phyloP scores from a whole-genome alignment of 106 monocot genomes.

The Dendrobium huoshanense region DNA sequence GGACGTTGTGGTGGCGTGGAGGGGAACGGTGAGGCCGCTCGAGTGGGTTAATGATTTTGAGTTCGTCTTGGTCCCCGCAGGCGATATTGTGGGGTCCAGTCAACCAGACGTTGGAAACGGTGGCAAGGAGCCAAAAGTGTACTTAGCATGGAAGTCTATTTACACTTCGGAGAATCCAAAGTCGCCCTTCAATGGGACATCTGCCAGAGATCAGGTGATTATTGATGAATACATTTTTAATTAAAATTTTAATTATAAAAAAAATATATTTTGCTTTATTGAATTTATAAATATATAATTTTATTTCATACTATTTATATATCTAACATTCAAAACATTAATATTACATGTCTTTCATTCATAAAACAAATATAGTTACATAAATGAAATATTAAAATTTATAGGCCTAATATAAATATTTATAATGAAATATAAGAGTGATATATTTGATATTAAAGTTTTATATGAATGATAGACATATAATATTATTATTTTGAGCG shows the following conservation, averaged over 20 bases:
- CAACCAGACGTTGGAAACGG: not conserved
- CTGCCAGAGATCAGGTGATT: conserved; percentile 43
- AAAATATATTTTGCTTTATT: not conserved
- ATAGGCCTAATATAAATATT: no score
- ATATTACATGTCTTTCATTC: no score
- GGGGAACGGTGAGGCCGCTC: conserved; percentile 44
- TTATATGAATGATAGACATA: no score
- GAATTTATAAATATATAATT: no score
- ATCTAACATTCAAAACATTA: no score
- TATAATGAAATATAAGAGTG: no score
- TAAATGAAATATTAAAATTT: no score
- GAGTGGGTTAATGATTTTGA: conserved; percentile 63
- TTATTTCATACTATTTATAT: no score
- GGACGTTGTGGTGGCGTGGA: conserved; percentile 66
- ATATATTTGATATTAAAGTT: no score
- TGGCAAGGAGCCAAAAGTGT: conserved; percentile 13
- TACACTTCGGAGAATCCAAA: conserved; percentile 36
- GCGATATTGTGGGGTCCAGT: conserved; percentile 1
- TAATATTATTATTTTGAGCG: no score
- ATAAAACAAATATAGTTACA: no score
- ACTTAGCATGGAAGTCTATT: conserved; percentile 38
- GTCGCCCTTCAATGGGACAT: conserved; percentile 26
- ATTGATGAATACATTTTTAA: not conserved
- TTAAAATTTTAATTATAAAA: no score
- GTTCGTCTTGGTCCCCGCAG: conserved; percentile 24